Percentiles rank a stretch among this genome's conserved stretches.
These are phyloP conservation scores for Elsinoe batatas DNA, from an alignment of 2,329 filamentous ascomycete species.

Conservation along the genomic window DNA sequence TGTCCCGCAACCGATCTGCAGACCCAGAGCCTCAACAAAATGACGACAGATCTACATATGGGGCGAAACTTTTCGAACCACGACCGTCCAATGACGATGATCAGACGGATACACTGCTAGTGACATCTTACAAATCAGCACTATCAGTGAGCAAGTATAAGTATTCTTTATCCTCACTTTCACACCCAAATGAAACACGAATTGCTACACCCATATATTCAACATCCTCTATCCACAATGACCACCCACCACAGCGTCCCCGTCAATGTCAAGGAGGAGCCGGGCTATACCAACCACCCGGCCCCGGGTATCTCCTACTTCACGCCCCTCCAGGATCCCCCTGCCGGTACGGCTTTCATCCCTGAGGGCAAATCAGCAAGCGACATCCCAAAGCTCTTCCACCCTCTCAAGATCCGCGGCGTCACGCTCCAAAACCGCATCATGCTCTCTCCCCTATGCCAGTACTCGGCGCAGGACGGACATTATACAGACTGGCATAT, in stretches of 20 bases:
- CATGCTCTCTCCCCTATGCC: constrained; percentile 54
- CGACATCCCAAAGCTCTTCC: constrained; percentile 50
- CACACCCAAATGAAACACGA: background rate
- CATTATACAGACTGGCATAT: constrained; percentile 74
- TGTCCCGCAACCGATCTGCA: background rate
- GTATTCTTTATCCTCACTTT: background rate
- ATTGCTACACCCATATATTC: background rate
- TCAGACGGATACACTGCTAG: background rate
- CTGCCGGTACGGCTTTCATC: constrained; percentile 38
- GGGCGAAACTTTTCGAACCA: background rate
- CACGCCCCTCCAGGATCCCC: constrained; percentile 38
- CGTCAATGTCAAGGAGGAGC: constrained; percentile 22
- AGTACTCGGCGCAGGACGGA: constrained; percentile 58
- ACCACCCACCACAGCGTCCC: constrained; percentile 25
- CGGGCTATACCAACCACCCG: constrained; percentile 32
- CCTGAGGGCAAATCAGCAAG: constrained; percentile 36
- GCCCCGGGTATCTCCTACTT: constrained; percentile 38
- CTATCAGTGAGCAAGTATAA: background rate
- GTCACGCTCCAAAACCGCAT: constrained; percentile 60
- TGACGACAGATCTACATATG: background rate
- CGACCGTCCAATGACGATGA: background rate
- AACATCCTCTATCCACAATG: constrained; percentile 9
- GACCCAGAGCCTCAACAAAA: background rate
- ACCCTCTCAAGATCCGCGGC: constrained; percentile 47
- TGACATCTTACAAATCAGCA: background rate